phyloP scores from a whole-genome alignment of 495 filamentous ascomycete species.

The Penicillium samsonianum region DNA sequence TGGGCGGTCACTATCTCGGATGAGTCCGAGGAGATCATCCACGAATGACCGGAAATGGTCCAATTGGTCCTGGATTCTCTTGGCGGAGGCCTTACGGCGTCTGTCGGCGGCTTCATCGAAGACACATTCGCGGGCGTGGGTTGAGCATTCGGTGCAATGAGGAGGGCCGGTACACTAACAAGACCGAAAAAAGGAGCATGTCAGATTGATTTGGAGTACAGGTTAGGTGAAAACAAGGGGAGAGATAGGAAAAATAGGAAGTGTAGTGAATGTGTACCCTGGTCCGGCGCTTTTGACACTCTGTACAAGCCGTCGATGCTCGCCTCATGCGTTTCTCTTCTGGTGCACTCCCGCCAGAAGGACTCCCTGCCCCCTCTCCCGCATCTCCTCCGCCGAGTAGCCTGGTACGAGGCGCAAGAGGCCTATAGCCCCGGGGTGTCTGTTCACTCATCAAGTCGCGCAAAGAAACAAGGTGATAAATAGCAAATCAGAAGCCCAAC shows the following conservation, averaged over 20 bases:
- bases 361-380: conserved; percentile 17
- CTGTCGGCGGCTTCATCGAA: conserved; percentile 43
- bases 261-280: conserved; percentile 35
- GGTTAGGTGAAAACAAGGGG: not conserved
- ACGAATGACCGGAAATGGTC: conserved; percentile 32
- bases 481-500: conserved; percentile 1
- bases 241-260: not conserved
- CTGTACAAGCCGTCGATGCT: conserved; percentile 44
- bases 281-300: conserved; percentile 46
- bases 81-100: conserved; percentile 43
- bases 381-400: conserved; percentile 14
- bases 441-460: conserved; percentile 32
- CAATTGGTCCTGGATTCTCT: conserved; percentile 34
- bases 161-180: conserved; percentile 34
- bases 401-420: conserved; percentile 38
- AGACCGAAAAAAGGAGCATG: not conserved
- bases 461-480: not conserved
- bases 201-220: conserved; percentile 4
- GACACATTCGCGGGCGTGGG: conserved; percentile 40
- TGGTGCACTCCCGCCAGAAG: conserved; percentile 12
- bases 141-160: conserved; percentile 39
- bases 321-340: conserved; percentile 43
- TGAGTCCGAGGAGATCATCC: conserved; percentile 30
- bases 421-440: conserved; percentile 32
- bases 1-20: conserved; percentile 27